phyloP scores from a whole-genome alignment of 768 basidiomycete genomes.

The Boletus barrowsii region DNA sequence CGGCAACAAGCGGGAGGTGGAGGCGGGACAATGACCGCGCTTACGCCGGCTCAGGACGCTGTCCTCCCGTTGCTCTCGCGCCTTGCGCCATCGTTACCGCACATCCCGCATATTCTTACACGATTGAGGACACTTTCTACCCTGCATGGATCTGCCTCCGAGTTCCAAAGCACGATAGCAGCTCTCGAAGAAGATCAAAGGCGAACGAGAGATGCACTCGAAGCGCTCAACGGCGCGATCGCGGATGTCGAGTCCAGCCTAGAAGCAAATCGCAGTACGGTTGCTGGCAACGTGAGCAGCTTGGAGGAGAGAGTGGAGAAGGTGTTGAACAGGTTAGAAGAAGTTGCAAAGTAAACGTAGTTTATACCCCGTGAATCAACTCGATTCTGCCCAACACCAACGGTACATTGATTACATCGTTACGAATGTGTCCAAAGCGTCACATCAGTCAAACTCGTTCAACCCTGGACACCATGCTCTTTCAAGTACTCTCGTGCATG shows the following conservation, averaged over 20 bases:
- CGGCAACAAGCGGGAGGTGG: conserved; percentile 18
- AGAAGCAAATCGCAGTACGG: conserved; percentile 64
- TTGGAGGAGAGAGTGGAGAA: conserved; percentile 59
- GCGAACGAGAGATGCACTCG: conserved; percentile 56
- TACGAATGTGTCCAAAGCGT: not conserved
- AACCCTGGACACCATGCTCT: conserved; percentile 24
- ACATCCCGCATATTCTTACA: conserved; percentile 86
- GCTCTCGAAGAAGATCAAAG: conserved; percentile 72
- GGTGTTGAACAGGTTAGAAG: conserved; percentile 44
- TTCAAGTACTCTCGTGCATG: conserved; percentile 43
- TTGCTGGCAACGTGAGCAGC: conserved; percentile 70
- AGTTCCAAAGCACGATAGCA: conserved; percentile 67
- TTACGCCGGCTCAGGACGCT: conserved; percentile 49
- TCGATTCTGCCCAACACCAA: not conserved
- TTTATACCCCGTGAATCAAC: not conserved
- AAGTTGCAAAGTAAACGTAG: conserved; percentile 21
- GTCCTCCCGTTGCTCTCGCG: conserved; percentile 67
- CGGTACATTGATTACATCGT: not conserved
- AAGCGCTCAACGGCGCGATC: conserved; percentile 68
- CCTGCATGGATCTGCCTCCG: conserved; percentile 77
- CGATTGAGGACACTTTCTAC: conserved; percentile 81
- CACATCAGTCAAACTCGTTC: not conserved
- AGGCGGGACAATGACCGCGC: conserved; percentile 12
- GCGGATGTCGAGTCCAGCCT: conserved; percentile 72
- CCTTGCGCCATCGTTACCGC: conserved; percentile 69